Conservation (phyloP, 768 basidiomycete species). For the Leucosporidium scottii region DNA sequence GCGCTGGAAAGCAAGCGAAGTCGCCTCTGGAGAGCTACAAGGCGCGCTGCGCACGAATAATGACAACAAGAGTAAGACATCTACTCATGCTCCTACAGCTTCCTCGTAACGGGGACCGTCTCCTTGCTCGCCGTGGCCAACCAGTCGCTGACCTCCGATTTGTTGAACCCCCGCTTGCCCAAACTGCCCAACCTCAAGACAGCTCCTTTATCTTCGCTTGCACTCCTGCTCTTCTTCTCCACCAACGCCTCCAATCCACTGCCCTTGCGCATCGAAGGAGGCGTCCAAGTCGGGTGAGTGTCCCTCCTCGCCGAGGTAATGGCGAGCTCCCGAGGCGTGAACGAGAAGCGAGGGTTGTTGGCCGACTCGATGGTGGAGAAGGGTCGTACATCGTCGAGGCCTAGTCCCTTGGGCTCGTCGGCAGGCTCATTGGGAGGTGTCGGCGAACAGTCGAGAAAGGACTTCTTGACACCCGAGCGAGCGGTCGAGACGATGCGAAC, state of each 20-base stretch:
- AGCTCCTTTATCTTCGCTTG: neutral
- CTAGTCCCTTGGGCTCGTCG: neutral
- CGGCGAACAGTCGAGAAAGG: neutral
- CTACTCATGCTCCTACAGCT: too few relatives aligned
- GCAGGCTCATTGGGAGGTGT: neutral
- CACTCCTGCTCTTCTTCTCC: neutral
- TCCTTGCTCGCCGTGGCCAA: too few relatives aligned
- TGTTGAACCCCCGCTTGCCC: constrained; percentile 7
- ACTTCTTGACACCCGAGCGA: neutral
- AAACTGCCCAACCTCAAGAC: neutral
- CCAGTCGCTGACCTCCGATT: neutral
- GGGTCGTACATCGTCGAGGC: neutral
- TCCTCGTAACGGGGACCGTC: too few relatives aligned
- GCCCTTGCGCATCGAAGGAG: constrained; percentile 1
- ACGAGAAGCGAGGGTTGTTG: neutral
- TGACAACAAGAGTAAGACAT: too few relatives aligned
- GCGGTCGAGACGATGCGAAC: neutral
- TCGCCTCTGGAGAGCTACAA: too few relatives aligned
- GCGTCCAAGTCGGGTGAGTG: constrained; percentile 1
- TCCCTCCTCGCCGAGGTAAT: neutral
- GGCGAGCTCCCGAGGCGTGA: neutral
- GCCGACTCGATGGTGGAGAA: neutral
- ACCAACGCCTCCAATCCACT: neutral
- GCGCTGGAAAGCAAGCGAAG: too few relatives aligned
- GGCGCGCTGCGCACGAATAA: too few relatives aligned